phyloP scores from a whole-genome alignment of 2,329 filamentous ascomycete species.

The Colletotrichum melonis region DNA sequence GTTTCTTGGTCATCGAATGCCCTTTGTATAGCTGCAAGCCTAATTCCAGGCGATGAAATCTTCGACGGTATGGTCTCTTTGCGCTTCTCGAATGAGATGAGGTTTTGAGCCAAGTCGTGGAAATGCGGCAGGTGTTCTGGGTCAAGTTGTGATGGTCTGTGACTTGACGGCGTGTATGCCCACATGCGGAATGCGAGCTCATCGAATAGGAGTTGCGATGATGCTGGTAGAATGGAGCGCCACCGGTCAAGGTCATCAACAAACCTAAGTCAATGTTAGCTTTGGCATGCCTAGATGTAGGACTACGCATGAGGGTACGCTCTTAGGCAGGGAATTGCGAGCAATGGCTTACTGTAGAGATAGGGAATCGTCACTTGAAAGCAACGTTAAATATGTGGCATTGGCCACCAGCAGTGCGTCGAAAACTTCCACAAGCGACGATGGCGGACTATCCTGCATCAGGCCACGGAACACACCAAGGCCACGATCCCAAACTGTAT shows the following conservation, averaged over 20 bases:
- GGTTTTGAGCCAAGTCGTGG: slow-evolving; percentile 38
- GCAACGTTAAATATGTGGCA: slow-evolving; percentile 25
- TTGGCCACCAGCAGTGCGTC: slow-evolving; percentile 35
- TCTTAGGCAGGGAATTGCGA: no score
- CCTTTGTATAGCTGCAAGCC: slow-evolving; percentile 31
- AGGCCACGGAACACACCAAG: slow-evolving; percentile 29
- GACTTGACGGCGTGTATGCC: slow-evolving; percentile 22
- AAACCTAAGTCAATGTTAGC: slow-evolving; percentile 37
- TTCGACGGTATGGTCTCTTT: slow-evolving; percentile 1
- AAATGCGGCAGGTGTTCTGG: slow-evolving; percentile 34
- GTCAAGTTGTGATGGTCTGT: neutral
- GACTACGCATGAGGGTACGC: no score
- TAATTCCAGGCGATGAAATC: slow-evolving; percentile 1
- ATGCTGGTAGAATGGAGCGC: slow-evolving; percentile 37
- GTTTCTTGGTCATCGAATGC: slow-evolving; percentile 16
- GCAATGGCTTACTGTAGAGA: slow-evolving; percentile 29
- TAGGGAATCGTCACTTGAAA: slow-evolving; percentile 17
- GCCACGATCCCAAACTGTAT: slow-evolving; percentile 32
- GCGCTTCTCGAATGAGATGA: slow-evolving; percentile 36
- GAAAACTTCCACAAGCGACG: slow-evolving; percentile 23
- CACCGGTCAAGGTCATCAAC: slow-evolving; percentile 41
- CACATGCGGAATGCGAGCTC: slow-evolving; percentile 39
- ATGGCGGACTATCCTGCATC: slow-evolving; percentile 35
- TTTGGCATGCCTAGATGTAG: neutral
- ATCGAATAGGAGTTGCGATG: slow-evolving; percentile 40